Conservation (phyloP, 139 green algal genomes). For the Penium margaritaceum region DNA sequence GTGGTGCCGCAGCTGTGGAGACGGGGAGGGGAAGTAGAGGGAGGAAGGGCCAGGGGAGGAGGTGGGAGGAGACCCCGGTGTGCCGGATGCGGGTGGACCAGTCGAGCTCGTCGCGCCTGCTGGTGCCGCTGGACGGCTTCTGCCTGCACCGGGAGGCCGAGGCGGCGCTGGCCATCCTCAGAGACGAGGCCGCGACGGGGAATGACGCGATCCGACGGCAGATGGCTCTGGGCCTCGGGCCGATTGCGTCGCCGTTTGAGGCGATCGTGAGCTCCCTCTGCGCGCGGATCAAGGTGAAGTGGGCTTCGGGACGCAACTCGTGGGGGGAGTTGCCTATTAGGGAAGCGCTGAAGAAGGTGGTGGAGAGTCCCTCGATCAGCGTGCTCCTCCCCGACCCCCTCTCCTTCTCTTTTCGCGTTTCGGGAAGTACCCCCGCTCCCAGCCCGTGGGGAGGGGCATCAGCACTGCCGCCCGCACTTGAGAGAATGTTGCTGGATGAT, state of each 20-base stretch:
- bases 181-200: neutral
- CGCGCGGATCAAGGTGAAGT: constrained; percentile 30
- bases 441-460: too few relatives aligned
- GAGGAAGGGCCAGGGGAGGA: too few relatives aligned
- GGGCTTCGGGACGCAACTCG: constrained; percentile 31
- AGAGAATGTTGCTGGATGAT: neutral
- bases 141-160: neutral
- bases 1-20: neutral
- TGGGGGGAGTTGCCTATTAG: constrained; percentile 16
- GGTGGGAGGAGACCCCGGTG: too few relatives aligned
- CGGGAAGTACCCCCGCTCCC: neutral
- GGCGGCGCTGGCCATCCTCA: neutral
- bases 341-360: constrained; percentile 22
- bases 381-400: constrained; percentile 36
- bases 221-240: neutral
- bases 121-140: constrained; percentile 33
- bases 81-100: constrained; percentile 3
- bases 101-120: constrained; percentile 30
- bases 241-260: neutral
- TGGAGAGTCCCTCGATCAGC: constrained; percentile 16
- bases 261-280: constrained; percentile 14
- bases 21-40: too few relatives aligned
- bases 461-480: neutral
- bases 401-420: constrained; percentile 22
- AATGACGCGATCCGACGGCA: neutral